Conservation (phyloP, 108 stramenopile species). For the Parietichytrium sp. region DNA sequence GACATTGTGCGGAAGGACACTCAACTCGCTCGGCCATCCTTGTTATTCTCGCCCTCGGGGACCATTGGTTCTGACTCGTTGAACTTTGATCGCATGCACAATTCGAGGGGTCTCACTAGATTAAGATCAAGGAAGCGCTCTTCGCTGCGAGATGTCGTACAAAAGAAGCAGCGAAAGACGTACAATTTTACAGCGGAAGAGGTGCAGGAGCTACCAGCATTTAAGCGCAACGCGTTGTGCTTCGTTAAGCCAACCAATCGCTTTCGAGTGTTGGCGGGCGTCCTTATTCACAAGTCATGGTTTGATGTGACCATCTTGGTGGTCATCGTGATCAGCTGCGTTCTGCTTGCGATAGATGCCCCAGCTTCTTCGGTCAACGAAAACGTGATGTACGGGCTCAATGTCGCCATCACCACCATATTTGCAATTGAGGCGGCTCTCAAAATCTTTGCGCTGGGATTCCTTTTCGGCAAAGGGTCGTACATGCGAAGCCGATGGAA, state of each 20-base stretch:
- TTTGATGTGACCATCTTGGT: conserved; percentile 51
- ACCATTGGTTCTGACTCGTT: too few relatives aligned
- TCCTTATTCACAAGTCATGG: conserved; percentile 45
- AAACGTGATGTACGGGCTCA: conserved; percentile 42
- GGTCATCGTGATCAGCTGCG: conserved; percentile 47
- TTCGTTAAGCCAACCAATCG: neutral
- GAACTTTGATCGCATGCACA: too few relatives aligned
- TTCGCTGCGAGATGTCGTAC: conserved; percentile 4
- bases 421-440: conserved; percentile 64
- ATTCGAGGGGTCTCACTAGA: too few relatives aligned
- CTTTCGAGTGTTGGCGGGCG: neutral
- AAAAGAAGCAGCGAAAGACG: neutral
- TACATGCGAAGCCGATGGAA: conserved; percentile 70
- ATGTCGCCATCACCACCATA: conserved; percentile 56
- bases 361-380: conserved; percentile 35
- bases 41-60: too few relatives aligned
- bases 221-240: neutral
- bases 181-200: conserved; percentile 1
- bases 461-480: conserved; percentile 31
- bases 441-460: conserved; percentile 66
- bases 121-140: neutral
- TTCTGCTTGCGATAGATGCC: conserved; percentile 54
- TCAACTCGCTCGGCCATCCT: too few relatives aligned
- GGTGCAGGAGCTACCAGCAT: neutral
- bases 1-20: too few relatives aligned